These are phyloP conservation scores for Dentipellis fragilis DNA, from an alignment of 768 basidiomycete species.

Conservation along the genomic window DNA sequence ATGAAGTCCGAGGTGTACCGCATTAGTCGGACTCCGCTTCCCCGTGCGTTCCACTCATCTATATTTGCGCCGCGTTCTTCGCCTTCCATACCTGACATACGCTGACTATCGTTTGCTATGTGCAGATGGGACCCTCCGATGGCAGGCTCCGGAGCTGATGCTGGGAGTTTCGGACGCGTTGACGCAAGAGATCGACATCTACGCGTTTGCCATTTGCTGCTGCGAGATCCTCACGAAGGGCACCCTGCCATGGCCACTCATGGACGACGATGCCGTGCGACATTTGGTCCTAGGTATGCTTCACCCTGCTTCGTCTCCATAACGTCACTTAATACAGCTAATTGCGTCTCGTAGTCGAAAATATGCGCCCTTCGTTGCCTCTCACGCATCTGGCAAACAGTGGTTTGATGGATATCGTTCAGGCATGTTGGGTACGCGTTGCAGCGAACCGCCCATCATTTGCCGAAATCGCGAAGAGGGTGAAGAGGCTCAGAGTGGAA, in stretches of 20 bases:
- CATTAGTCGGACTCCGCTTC: constrained; percentile 36
- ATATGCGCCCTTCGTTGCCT: constrained; percentile 27
- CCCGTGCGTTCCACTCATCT: constrained; percentile 16
- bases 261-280: constrained; percentile 41
- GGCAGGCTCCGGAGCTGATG: constrained; percentile 66
- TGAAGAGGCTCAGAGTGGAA: constrained; percentile 36
- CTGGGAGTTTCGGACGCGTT: constrained; percentile 29
- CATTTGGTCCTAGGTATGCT: constrained; percentile 38
- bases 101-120: constrained; percentile 1
- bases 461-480: constrained; percentile 30
- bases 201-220: constrained; percentile 58
- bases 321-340: constrained; percentile 11
- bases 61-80: neutral
- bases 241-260: constrained; percentile 44
- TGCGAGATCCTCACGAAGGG: constrained; percentile 56
- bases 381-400: constrained; percentile 23
- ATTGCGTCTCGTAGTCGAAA: constrained; percentile 12
- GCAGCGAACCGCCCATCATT: constrained; percentile 47
- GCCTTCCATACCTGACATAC: constrained; percentile 6
- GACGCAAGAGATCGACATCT: constrained; percentile 54
- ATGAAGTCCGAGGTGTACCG: constrained; percentile 64
- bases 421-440: constrained; percentile 45
- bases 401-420: constrained; percentile 34
- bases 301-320: neutral
- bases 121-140: constrained; percentile 46